phyloP scores from a whole-genome alignment of 352 stramenopile genomes.

The Globisporangium nodosum region DNA sequence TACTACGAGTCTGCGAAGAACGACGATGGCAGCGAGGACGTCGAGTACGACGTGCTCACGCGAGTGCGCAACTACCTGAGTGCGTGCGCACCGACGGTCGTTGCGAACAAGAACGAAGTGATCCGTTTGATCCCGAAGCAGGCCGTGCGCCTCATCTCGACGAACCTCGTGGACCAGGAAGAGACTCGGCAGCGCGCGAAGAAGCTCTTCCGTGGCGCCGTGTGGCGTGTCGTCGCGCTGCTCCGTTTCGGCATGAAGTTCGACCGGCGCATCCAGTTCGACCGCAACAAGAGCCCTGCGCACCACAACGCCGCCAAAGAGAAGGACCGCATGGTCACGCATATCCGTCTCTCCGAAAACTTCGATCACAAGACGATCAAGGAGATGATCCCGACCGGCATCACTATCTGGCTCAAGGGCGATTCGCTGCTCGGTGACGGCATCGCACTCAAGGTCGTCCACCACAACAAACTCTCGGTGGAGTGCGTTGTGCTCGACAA shows the following conservation, averaged over 20 bases:
- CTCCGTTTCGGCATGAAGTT: conserved; percentile 87
- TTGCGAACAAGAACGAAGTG: conserved; percentile 70
- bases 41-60: conserved; percentile 85
- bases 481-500: conserved; percentile 76
- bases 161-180: conserved; percentile 84
- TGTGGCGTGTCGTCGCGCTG: conserved; percentile 85
- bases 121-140: conserved; percentile 70
- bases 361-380: conserved; percentile 90
- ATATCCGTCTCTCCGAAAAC: conserved; percentile 84
- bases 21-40: conserved; percentile 57
- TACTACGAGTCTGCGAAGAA: conserved; percentile 86
- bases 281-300: conserved; percentile 38
- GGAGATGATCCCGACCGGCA: conserved; percentile 83
- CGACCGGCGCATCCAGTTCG: conserved; percentile 76
- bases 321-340: conserved; percentile 50
- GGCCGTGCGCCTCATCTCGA: conserved; percentile 80
- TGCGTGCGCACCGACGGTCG: conserved; percentile 71
- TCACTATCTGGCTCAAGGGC: conserved; percentile 73
- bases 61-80: conserved; percentile 73
- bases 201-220: conserved; percentile 78
- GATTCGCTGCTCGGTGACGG: conserved; percentile 75
- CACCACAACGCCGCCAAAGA: conserved; percentile 18
- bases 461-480: conserved; percentile 81
- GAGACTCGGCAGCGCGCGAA: conserved; percentile 70
- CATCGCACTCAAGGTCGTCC: conserved; percentile 70